A percentile compares a stretch with the other conserved stretches of the same genome.
These are phyloP conservation scores for Anisodus acutangulus DNA, from an alignment of 257 asterid species.

Conservation along the genomic window DNA sequence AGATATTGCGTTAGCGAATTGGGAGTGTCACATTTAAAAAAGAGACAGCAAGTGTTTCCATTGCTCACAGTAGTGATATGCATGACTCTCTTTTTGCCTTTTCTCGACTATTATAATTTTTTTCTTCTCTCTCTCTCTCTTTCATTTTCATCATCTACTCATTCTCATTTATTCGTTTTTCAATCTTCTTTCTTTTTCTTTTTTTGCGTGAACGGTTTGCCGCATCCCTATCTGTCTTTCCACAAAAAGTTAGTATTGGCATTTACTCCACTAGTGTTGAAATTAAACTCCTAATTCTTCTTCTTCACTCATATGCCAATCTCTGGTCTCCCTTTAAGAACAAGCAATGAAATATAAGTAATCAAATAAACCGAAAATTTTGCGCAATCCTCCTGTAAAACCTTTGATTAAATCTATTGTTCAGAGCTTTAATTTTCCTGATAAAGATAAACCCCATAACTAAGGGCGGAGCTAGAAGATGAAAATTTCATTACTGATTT, in stretches of 20 bases:
- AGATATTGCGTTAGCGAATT: neutral
- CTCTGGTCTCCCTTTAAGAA: neutral
- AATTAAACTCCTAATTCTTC: neutral
- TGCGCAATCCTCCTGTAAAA: neutral
- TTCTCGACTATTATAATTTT: neutral
- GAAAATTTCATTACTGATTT: too few relatives aligned
- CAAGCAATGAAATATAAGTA: neutral
- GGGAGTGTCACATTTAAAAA: neutral
- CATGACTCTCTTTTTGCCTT: neutral
- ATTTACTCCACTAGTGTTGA: neutral
- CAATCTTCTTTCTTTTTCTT: neutral
- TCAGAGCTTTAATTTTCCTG: neutral
- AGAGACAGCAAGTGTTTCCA: neutral
- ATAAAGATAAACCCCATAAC: neutral
- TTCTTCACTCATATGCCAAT: neutral
- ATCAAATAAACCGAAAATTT: neutral
- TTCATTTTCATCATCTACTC: conserved; percentile 29
- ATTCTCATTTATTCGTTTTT: neutral
- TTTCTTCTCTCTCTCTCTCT: neutral
- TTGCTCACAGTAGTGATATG: conserved; percentile 21
- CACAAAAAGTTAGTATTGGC: neutral
- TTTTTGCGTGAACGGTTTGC: conserved; percentile 21
- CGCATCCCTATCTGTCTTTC: conserved; percentile 6
- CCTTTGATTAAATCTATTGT: neutral
- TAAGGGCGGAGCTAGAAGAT: neutral